A percentile compares a stretch with the other conserved stretches of the same genome.
Conservation (phyloP, 2,329 filamentous ascomycete genomes). For the Phialemonium atrogriseum region DNA sequence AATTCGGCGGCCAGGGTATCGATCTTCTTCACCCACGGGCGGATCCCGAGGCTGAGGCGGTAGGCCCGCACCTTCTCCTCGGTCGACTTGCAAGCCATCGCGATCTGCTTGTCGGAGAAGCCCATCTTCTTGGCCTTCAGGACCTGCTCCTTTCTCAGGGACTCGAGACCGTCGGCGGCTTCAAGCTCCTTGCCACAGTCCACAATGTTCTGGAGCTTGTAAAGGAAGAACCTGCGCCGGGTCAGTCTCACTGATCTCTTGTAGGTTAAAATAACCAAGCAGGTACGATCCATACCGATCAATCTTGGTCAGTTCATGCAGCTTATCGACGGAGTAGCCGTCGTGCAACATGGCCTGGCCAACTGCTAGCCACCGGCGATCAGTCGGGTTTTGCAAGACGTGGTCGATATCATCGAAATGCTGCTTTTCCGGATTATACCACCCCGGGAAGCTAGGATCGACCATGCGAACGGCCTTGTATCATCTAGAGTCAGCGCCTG, state of each 20-base stretch:
- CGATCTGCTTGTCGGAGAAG: slow-evolving; percentile 96
- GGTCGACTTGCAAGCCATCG: slow-evolving; percentile 49
- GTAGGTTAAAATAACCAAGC: too few species aligned
- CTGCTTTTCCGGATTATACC: slow-evolving; percentile 64
- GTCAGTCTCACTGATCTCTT: too few species aligned
- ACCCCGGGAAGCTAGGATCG: slow-evolving; percentile 83
- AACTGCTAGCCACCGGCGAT: slow-evolving; percentile 94
- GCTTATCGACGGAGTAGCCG: slow-evolving; percentile 82
- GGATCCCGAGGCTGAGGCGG: slow-evolving; percentile 79
- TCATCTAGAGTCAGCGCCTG: too few species aligned
- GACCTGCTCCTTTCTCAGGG: slow-evolving; percentile 80
- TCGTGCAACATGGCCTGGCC: slow-evolving; percentile 97
- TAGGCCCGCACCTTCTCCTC: slow-evolving; percentile 85
- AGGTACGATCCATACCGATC: too few species aligned
- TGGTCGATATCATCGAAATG: slow-evolving; percentile 90
- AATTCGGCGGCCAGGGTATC: slow-evolving; percentile 97
- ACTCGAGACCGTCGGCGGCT: slow-evolving; percentile 71
- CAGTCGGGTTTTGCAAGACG: slow-evolving; percentile 84
- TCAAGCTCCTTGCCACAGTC: slow-evolving; percentile 82
- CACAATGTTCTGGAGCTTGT: slow-evolving; percentile 97
- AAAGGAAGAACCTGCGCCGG: slow-evolving; percentile 98
- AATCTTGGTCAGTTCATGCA: slow-evolving; percentile 95
- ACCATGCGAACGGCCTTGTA: slow-evolving; percentile 97
- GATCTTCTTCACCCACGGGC: slow-evolving; percentile 96
- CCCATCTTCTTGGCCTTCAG: slow-evolving; percentile 93